phyloP scores from a whole-genome alignment of 345 rosid genomes.

The Arabidopsis arenosa region DNA sequence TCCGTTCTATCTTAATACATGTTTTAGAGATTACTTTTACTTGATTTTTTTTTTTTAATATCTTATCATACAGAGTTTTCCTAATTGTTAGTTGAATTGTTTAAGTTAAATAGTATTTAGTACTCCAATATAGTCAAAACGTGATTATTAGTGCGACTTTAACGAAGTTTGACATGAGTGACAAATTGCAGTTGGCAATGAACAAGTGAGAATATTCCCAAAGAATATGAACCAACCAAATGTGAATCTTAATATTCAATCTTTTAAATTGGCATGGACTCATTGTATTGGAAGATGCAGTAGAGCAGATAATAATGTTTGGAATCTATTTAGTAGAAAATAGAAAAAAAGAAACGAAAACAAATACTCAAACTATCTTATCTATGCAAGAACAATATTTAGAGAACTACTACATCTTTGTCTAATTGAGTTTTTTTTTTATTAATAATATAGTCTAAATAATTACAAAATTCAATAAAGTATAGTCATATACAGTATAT shows the following conservation, averaged over 20 bases:
- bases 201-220: conserved; percentile 37
- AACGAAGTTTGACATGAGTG: conserved; percentile 26
- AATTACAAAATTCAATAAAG: too few species aligned
- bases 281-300: conserved; percentile 37
- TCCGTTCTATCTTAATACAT: neutral
- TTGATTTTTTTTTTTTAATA: neutral
- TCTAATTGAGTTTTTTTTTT: too few species aligned
- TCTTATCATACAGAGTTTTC: neutral
- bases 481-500: too few species aligned
- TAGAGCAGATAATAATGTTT: conserved; percentile 2
- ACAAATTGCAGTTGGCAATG: conserved; percentile 23
- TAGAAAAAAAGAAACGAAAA: neutral
- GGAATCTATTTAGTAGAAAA: neutral
- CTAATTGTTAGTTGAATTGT: neutral
- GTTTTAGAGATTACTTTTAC: neutral
- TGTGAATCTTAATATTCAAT: conserved; percentile 33
- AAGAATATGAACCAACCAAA: conserved; percentile 42
- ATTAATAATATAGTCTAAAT: too few species aligned
- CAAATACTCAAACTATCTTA: neutral
- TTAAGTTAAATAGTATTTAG: neutral
- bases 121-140: conserved; percentile 14
- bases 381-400: neutral
- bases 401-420: neutral
- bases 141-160: conserved; percentile 36
- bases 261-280: conserved; percentile 11